Percentiles rank a stretch among this genome's conserved stretches.
phyloP scores from a whole-genome alignment of 768 basidiomycete species.

The Auricularia sp. region DNA sequence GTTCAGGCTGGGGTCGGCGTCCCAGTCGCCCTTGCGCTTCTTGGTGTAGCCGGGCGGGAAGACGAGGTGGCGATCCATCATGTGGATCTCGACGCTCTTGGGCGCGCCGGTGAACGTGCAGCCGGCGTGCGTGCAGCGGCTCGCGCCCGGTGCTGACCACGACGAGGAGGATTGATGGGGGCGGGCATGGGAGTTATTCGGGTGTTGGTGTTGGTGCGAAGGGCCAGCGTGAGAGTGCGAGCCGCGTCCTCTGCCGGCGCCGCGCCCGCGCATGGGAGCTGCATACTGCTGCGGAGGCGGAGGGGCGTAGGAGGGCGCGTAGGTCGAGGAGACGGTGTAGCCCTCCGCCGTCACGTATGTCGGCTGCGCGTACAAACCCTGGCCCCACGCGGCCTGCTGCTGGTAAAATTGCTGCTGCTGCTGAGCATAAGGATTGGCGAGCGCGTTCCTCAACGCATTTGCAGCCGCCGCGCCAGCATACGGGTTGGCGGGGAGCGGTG shows the following conservation, averaged over 20 bases:
- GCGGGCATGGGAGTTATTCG: conserved; percentile 6
- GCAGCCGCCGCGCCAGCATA: background rate
- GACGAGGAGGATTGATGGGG: conserved; percentile 38
- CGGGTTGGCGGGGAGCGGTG: background rate
- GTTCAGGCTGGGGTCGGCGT: conserved; percentile 68
- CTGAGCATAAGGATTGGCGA: conserved; percentile 23
- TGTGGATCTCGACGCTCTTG: conserved; percentile 66
- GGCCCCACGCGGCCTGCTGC: conserved; percentile 22
- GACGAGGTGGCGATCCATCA: conserved; percentile 86
- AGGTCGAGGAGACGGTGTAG: conserved; percentile 32
- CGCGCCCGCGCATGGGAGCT: background rate
- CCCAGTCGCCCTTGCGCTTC: conserved; percentile 56
- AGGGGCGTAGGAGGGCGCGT: conserved; percentile 14
- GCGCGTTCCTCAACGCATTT: conserved; percentile 5
- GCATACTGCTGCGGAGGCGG: background rate
- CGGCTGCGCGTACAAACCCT: conserved; percentile 9
- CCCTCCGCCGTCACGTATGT: conserved; percentile 24
- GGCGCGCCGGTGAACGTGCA: conserved; percentile 62
- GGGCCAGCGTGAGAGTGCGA: conserved; percentile 5
- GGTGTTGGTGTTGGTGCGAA: conserved; percentile 6
- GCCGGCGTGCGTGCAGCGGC: conserved; percentile 48
- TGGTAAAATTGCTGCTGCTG: conserved; percentile 50
- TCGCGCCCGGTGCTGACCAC: conserved; percentile 39
- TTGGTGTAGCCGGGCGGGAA: conserved; percentile 62
- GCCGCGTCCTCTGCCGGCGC: background rate